Evolutionary conservation across 495 filamentous ascomycete species (phyloP), one percentile per base, ranked within the genome.

Genomic region (Sordaria brevicollis): DNA sequence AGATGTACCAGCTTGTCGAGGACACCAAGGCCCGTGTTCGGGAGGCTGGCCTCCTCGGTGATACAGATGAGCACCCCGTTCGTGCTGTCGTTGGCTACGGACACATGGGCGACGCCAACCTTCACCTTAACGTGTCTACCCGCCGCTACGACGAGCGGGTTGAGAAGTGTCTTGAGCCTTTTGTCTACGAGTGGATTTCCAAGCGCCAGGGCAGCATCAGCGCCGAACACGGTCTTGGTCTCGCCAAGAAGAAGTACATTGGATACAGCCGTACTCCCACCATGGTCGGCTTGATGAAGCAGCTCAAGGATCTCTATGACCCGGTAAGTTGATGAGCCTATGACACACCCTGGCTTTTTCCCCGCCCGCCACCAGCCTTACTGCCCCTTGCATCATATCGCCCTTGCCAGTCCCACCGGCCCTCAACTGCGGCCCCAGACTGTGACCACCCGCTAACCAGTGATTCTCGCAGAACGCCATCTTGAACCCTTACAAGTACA

Each of bases 41-140:
- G 3, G 83, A 87, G 34, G 87, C 88, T 21, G 94, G 93, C 1
- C 85, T 98, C 6, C 84, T 96, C 17, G 90, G 92, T 36, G 90
- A 92, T 31, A 86, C 86, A 41, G 91, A 93, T 57, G 88, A 90
- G 62, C 83, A 89, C 77, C 92, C 94, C 4, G 93, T 96, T 5
- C 88, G 95, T 1, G 91, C 89, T 54, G 94, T 96, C 21, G 89
- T 96, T n/a, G 95, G 95, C 4, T 99, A 96, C 76, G 95, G 95
- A 11, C 95, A 99, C 79, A 97, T 99, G 92, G 95, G 95, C 35
- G 95, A 99, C 78, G 88, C 91, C 4, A 99, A 99, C 78, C 79
- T 99, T 72, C 95, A 99, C 80, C 82, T 99, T 69, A 99, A 99
- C 79, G 84, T 99, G 19, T 82, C 91, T 1, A 90, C 90, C 31